Evolutionary conservation across 83 land plant species (phyloP), one percentile per base, ranked within the genome.

Genomic region (Picea abies): DNA sequence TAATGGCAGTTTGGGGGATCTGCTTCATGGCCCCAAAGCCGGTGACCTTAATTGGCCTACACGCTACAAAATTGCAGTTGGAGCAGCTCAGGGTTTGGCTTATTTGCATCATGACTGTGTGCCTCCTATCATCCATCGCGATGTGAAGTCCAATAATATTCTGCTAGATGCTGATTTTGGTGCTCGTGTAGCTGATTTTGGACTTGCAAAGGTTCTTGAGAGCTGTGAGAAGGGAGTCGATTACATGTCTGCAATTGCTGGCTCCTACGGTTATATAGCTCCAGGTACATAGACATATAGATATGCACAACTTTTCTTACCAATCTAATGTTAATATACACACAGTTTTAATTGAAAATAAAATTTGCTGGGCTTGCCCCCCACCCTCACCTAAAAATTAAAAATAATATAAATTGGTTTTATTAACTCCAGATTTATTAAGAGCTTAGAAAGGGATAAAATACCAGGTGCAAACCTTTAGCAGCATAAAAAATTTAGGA

Each of bases 101-200:
- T 94, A 91, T 65, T 91, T 94, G 4, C 96, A 94, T 41, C 93
- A 91, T 79, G 94, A 92, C 64, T 85, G 91, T 15, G 29, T 76
- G 39, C 87, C 86, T 25, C 93, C 96, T 11, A 94, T 94, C 22
- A 87, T 93, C 58, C 96, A 93, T 83, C 79, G 96, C 37, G 96
- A 93, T 60, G 88, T 93, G 87, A 93, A 93, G 83, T 83, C 94
- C n/a, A 89, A 90, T 19, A 93, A 93, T 35, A 22, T 26, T 22
- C 29, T 22, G 70, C 23, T 67, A 19, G 70, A 67, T 67, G 70
- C 29, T 52, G 56, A 91, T 69, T 88, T 86, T 73, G 86, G 87
- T 79, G 89, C 96, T 41, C 90, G 90, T 47, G 92, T 93, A 47
- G 92, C 94, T 56, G 96, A 93, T 62, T 93, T 93, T 83, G 96